Conservation (phyloP, 2,329 filamentous ascomycete genomes). For the Pseudogymnoascus sp. region DNA sequence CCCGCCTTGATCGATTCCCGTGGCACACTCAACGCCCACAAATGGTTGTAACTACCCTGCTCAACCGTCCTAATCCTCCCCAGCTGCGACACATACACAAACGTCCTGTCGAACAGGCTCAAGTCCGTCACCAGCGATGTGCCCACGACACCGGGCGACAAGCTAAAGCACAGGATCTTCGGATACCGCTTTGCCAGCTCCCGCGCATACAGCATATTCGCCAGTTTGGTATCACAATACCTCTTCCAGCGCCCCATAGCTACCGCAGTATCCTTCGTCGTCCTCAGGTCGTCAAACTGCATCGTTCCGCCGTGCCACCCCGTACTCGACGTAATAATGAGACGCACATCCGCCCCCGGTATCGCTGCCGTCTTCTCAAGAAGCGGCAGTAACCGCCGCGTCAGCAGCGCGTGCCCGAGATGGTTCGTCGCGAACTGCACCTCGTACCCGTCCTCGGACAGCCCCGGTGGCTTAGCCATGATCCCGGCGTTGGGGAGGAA, state of each 20-base stretch:
- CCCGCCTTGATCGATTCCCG: conserved; percentile 27
- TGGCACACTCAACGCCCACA: conserved; percentile 34
- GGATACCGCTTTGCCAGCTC: conserved; percentile 35
- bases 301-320: conserved; percentile 22
- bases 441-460: conserved; percentile 42
- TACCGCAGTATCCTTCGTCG: conserved; percentile 13
- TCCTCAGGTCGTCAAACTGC: conserved; percentile 28
- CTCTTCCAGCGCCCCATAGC: conserved; percentile 28
- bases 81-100: background rate
- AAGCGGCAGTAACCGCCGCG: conserved; percentile 32
- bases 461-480: conserved; percentile 32
- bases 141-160: conserved; percentile 36
- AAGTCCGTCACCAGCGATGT: conserved; percentile 28
- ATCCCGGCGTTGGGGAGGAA: conserved; percentile 41
- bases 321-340: conserved; percentile 16
- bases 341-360: conserved; percentile 18
- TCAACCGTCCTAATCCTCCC: conserved; percentile 21
- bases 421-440: conserved; percentile 43
- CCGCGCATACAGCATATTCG: conserved; percentile 37
- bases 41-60: conserved; percentile 33
- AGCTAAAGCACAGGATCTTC: conserved; percentile 29
- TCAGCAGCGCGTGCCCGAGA: conserved; percentile 40
- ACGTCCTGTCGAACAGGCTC: background rate
- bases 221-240: conserved; percentile 42
- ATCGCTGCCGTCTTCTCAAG: conserved; percentile 24